Evolutionary conservation across 2,329 filamentous ascomycete species (phyloP).

Genomic region (Alternaria ethzedia): DNA sequence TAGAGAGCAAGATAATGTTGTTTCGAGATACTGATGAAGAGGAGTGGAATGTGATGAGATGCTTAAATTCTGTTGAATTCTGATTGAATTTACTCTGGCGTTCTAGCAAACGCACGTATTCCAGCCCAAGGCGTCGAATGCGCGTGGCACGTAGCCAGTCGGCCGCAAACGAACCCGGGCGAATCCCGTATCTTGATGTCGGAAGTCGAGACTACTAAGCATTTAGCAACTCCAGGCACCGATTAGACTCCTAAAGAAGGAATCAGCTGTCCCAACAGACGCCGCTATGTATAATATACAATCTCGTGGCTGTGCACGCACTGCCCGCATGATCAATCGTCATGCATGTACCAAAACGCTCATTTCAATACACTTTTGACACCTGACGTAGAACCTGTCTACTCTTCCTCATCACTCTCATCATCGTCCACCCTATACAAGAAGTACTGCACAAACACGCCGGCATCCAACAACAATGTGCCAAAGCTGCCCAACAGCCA

Average conservation of each 20-base stretch:
- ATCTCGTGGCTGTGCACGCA: background rate
- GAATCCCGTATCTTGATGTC: background rate
- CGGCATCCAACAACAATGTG: conserved; percentile 82
- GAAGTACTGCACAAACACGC: conserved; percentile 91
- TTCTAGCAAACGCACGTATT: background rate
- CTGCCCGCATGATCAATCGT: background rate
- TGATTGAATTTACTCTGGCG: background rate
- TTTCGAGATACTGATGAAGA: background rate
- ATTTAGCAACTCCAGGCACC: background rate
- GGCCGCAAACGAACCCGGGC: background rate
- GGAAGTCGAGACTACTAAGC: background rate
- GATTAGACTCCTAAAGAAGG: background rate
- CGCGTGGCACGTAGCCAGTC: background rate
- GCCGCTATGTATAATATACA: background rate
- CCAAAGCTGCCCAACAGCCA: conserved; percentile 92
- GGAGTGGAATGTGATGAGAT: background rate
- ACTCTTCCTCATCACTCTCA: conserved; percentile 42
- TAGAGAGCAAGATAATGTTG: background rate
- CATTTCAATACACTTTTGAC: background rate
- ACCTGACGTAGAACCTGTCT: background rate
- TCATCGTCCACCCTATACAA: conserved; percentile 68
- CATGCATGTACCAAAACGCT: background rate
- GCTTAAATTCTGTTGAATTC: background rate
- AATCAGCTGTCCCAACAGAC: background rate
- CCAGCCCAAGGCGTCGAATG: background rate